Conservation (phyloP, 345 rosid genomes). For the Aethionema arabicum region DNA sequence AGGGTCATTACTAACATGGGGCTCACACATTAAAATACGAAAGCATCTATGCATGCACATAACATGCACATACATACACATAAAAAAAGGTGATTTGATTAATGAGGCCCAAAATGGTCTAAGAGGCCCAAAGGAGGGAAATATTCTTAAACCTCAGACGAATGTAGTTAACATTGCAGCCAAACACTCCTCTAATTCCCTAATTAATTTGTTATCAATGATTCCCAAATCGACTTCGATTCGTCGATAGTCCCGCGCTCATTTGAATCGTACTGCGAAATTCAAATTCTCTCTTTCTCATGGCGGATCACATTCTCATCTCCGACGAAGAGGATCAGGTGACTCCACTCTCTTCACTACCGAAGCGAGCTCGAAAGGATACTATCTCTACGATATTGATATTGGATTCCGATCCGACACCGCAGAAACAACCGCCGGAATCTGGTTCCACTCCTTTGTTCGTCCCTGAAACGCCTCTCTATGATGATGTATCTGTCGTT, state of each 20-base stretch:
- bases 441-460: constrained; percentile 39
- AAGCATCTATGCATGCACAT: no score
- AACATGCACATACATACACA: no score
- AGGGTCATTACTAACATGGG: no score
- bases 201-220: constrained; percentile 1
- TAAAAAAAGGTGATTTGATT: no score
- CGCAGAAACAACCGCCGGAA: constrained; percentile 39
- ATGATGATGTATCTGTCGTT: constrained; percentile 44
- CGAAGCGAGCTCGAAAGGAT: constrained; percentile 30
- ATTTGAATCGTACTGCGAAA: neutral
- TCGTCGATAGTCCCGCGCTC: constrained; percentile 35
- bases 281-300: constrained; percentile 16
- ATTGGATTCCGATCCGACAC: constrained; percentile 38
- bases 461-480: constrained; percentile 70
- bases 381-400: constrained; percentile 26
- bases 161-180: neutral
- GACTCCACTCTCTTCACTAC: constrained; percentile 34
- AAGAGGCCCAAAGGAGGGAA: no score
- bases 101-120: no score
- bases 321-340: constrained; percentile 36
- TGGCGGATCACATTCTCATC: constrained; percentile 35
- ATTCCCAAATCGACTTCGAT: constrained; percentile 19
- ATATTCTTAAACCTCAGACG: no score
- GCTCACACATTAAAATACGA: no score
- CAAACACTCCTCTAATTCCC: constrained; percentile 9